A percentile compares a stretch with the other conserved stretches of the same genome.
phyloP scores from a whole-genome alignment of 176 grass and related monocot species.

The Oryza brachyantha region DNA sequence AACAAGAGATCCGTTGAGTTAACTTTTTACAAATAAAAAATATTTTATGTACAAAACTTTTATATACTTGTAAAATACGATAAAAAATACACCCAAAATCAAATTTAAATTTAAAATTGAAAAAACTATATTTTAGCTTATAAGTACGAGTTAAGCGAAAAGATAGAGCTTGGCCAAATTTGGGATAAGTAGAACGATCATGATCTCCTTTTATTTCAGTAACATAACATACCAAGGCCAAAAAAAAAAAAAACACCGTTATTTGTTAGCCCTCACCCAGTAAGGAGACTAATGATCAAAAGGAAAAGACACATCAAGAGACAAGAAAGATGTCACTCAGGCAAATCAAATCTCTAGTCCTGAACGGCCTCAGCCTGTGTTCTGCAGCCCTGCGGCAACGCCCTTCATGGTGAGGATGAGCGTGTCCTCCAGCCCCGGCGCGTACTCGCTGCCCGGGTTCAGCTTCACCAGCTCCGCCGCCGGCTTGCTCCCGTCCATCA shows the following conservation, averaged over 20 bases:
- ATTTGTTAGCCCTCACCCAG: neutral
- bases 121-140: no score
- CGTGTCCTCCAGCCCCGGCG: constrained; percentile 73
- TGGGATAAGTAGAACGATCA: neutral
- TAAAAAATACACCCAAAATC: no score
- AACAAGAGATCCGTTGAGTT: no score
- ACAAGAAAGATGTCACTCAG: neutral
- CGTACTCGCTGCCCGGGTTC: constrained; percentile 64
- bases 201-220: neutral
- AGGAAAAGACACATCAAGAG: constrained; percentile 19
- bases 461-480: constrained; percentile 72
- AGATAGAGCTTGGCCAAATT: no score
- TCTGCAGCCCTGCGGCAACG: constrained; percentile 75
- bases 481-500: constrained; percentile 44
- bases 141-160: no score
- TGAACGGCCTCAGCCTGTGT: constrained; percentile 54
- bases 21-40: no score
- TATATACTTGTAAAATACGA: no score
- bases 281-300: neutral
- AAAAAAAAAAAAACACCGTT: neutral
- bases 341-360: neutral
- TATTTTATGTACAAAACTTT: no score
- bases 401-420: constrained; percentile 92
- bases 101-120: no score
- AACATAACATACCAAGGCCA: neutral